Percentiles rank a stretch among this genome's conserved stretches.
Evolutionary conservation across 2,329 filamentous ascomycete genomes (phyloP).

Genomic region (Fusarium clavum): DNA sequence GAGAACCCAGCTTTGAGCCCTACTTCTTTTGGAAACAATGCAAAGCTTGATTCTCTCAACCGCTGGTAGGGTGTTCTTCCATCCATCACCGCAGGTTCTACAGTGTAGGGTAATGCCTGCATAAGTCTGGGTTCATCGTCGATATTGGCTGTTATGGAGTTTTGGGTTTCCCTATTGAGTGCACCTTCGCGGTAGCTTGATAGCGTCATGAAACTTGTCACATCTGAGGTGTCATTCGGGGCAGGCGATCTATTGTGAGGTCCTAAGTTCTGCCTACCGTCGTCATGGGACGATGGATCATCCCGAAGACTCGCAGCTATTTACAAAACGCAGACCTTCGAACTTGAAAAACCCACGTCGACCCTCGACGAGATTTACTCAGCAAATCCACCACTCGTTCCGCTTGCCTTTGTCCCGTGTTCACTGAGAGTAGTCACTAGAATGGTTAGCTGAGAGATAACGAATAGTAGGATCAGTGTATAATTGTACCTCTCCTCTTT

Average conservation of each 20-base stretch:
- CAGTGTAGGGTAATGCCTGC: background rate
- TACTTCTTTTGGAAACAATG: background rate
- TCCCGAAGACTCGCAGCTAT: background rate
- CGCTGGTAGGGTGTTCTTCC: background rate
- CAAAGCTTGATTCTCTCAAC: background rate
- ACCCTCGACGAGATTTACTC: background rate
- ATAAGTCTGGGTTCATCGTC: background rate
- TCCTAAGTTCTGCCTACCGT: background rate
- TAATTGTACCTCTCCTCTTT: background rate
- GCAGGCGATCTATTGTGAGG: background rate
- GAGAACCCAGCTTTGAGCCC: accelerated
- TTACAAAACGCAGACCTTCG: background rate
- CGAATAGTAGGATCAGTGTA: background rate
- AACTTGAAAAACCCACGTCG: background rate
- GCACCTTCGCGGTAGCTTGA: background rate
- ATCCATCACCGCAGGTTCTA: background rate
- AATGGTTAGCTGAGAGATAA: background rate
- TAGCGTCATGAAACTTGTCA: accelerated
- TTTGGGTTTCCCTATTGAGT: background rate
- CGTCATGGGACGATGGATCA: background rate
- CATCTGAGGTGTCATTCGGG: background rate
- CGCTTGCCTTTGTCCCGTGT: background rate
- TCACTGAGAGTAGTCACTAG: background rate
- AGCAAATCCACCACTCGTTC: no score
- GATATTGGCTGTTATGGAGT: background rate